phyloP scores from a whole-genome alignment of 2,329 filamentous ascomycete species.

The Chaetothyriales sp. region DNA sequence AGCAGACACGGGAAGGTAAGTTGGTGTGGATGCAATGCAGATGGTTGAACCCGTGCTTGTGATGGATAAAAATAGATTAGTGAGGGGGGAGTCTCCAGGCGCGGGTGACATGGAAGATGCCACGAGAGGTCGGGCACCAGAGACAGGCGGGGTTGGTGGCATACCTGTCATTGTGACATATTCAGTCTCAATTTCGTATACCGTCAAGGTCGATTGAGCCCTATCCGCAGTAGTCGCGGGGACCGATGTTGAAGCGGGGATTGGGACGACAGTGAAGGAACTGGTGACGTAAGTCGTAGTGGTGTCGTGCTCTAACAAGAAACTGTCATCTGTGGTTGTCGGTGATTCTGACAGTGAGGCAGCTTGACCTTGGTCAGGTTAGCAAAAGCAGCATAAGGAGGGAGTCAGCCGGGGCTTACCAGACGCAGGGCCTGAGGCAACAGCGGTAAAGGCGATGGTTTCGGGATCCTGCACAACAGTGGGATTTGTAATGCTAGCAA shows the following conservation, averaged over 20 bases:
- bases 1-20: no score
- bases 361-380: not conserved
- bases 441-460: constrained; percentile 9
- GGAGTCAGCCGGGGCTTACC: not conserved
- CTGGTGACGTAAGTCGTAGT: not conserved
- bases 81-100: no score
- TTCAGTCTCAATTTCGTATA: not conserved
- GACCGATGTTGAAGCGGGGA: no score
- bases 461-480: constrained; percentile 9
- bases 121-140: no score
- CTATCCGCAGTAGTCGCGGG: not conserved
- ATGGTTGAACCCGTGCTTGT: no score
- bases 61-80: no score
- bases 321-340: not conserved
- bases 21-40: no score
- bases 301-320: not conserved
- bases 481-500: constrained; percentile 23
- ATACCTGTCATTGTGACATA: not conserved
- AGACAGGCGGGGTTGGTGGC: not conserved
- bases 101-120: no score
- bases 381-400: not conserved
- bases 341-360: not conserved
- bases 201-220: not conserved
- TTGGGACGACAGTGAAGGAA: not conserved
- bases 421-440: not conserved